Base-by-base conservation (phyloP, 1,139 yeast genomes). In the Meyerozyma athensensis region DNA sequence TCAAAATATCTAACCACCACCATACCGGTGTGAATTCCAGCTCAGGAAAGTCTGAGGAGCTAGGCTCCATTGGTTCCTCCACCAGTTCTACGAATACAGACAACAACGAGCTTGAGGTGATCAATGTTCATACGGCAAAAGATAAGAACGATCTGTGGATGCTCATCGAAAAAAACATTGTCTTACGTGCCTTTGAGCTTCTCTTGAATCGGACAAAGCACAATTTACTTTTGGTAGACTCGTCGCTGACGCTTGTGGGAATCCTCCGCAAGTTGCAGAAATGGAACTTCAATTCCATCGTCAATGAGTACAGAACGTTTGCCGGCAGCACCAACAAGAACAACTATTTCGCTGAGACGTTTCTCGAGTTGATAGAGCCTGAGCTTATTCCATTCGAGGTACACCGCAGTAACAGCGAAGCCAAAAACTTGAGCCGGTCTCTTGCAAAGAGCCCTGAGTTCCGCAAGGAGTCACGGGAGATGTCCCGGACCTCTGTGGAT, bases 211-310 rank as follows among this genome's bases (percentile, higher is more conserved):
- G 66, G 38, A 59, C 76, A 14, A 79, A 81, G 48, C 81, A 84
- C 53, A 89, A 89, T 39, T 58, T 85, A 7, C 62, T 92, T 30
- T 59, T 92, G 12, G 79, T 92, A 21, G 97, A 92, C 54, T 77
- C 85, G 38, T 81, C 92, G 2, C 82, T 86, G 40, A 79, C 94
- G 3, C 70, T 90, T 20, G 76, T 87, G 5, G 96, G 97, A 1
- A 68, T 89, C 2, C 61, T 92, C 23, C 66, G 98, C 39, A 81
- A 83, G 54, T 69, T 89, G 26, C 95, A 86, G 58, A 84, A 84
- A 58, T 90, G 97, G 97, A 82, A 81, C 48, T 84, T 85, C 54
- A 80, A 89, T 26, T 80, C 94, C 18, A 79, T 90, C 7, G 75
- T 89, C 21, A 84, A 83, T 46, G 97, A 92, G 57, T 92, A 86